Conservation (phyloP, 2,329 filamentous ascomycete genomes). For the Colletotrichum shisoi region DNA sequence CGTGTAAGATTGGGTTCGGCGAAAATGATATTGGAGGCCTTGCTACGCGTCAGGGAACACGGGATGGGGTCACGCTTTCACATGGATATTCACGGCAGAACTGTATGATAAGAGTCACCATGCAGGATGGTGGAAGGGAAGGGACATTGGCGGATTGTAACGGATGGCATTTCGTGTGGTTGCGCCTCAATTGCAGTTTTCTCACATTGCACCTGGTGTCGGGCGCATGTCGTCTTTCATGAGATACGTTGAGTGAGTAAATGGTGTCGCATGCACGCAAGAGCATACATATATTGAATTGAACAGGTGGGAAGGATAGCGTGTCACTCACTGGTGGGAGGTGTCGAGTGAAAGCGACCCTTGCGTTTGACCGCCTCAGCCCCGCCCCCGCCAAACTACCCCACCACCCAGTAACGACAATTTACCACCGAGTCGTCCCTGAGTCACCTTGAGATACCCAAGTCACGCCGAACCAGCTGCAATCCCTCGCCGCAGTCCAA, state of each 20-base stretch:
- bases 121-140: conserved; percentile 7
- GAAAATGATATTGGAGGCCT: conserved; percentile 17
- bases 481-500: conserved; percentile 12
- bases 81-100: conserved; percentile 23
- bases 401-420: conserved; percentile 37
- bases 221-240: not conserved
- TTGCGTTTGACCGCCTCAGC: conserved; percentile 38
- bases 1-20: conserved; percentile 12
- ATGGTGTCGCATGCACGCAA: conserved; percentile 13
- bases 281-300: not conserved
- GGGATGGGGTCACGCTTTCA: conserved; percentile 21
- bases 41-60: conserved; percentile 2
- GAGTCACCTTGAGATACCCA: conserved; percentile 31
- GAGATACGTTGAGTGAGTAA: not conserved
- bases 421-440: conserved; percentile 35
- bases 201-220: not conserved
- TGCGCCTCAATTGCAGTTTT: conserved; percentile 20
- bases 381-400: conserved; percentile 39
- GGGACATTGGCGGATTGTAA: conserved; percentile 16
- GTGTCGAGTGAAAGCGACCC: conserved; percentile 15
- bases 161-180: conserved; percentile 7
- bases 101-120: conserved; percentile 28
- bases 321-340: conserved; percentile 12
- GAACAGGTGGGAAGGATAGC: no score
- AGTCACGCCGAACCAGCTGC: conserved; percentile 19